Base-by-base conservation (phyloP, 2,329 filamentous ascomycete species). In the Teratosphaeriaceae sp. region DNA sequence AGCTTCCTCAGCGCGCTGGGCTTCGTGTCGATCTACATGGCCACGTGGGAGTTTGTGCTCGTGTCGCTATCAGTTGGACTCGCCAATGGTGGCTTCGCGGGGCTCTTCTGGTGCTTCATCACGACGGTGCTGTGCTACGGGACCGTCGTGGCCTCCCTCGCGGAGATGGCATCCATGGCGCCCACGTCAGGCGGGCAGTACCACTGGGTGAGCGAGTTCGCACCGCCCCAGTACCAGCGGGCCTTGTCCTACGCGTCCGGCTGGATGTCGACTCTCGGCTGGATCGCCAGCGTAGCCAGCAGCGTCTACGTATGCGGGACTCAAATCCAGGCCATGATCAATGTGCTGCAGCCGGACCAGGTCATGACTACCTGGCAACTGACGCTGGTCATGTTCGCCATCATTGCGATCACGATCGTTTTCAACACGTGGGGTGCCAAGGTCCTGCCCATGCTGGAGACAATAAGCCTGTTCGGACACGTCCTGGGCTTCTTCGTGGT, bases 221-320 rank as follows among this genome's bases (percentile, higher is more conserved):
- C 58, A 7, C 58, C 59, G n/a, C 52, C 52, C 5, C n/a, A 46
- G 22, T 61, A 52, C 36, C 58, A 63, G 45, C 47, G 51, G 21
- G 29, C 51, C 5, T 35, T 58, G 24, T 54, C 47, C 27, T 55
- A 54, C 41, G 44, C 45, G 22, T 46, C 43, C 3, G 56, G 57
- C 7, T 66, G 64, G 64, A 63, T 62, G 54, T 57, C 53, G 2
- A 62, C 62, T 1, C 54, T 66, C 8, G 60, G 54, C 31, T 66
- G 63, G 63, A 54, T 62, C 11, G 62, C 64, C 13, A 55, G 56
- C 40, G 55, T 58, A 5, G 59, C 65, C 5, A 57, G 54, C 21
- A 53, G 56, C 24, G 57, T 58, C 1, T 68, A 63, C 31, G 52
- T 68, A n/a, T 51, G 58, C 13, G 55, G 58, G 3, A 63, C 59